Conservation (phyloP, 2,329 filamentous ascomycete genomes). For the Arthrocladium fulminans region DNA sequence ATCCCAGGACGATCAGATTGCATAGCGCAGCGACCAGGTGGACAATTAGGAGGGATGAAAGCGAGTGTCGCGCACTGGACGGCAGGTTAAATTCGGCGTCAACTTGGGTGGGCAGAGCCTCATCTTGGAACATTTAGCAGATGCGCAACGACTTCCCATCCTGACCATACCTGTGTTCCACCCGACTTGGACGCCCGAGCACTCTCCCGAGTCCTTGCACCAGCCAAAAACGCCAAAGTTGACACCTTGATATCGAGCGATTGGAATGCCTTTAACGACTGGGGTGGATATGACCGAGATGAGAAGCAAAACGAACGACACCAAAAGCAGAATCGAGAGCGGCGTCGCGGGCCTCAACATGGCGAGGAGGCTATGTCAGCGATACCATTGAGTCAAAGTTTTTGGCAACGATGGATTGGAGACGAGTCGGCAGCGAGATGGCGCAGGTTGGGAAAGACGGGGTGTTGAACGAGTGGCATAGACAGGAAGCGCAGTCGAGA, state of each 20-base stretch:
- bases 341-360: conserved; percentile 92
- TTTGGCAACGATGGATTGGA: neutral
- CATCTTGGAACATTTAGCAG: conserved; percentile 31
- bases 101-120: conserved; percentile 37
- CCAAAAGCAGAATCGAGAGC: conserved; percentile 72
- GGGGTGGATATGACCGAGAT: conserved; percentile 87
- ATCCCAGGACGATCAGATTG: conserved; percentile 71
- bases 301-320: conserved; percentile 75
- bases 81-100: conserved; percentile 51
- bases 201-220: conserved; percentile 54
- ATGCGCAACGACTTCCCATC: neutral
- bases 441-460: neutral
- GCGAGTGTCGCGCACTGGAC: conserved; percentile 55
- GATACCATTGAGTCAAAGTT: conserved; percentile 3
- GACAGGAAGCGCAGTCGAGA: neutral
- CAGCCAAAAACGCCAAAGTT: conserved; percentile 91
- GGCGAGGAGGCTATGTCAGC: conserved; percentile 32
- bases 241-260: conserved; percentile 66
- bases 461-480: conserved; percentile 2
- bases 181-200: conserved; percentile 68
- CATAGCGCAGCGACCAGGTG: conserved; percentile 85
- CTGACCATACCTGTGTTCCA: conserved; percentile 66
- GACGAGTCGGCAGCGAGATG: neutral
- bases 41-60: conserved; percentile 85
- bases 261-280: conserved; percentile 72